Base-by-base conservation (phyloP, 179 eudicot species). In the Vitellaria paradoxa region DNA sequence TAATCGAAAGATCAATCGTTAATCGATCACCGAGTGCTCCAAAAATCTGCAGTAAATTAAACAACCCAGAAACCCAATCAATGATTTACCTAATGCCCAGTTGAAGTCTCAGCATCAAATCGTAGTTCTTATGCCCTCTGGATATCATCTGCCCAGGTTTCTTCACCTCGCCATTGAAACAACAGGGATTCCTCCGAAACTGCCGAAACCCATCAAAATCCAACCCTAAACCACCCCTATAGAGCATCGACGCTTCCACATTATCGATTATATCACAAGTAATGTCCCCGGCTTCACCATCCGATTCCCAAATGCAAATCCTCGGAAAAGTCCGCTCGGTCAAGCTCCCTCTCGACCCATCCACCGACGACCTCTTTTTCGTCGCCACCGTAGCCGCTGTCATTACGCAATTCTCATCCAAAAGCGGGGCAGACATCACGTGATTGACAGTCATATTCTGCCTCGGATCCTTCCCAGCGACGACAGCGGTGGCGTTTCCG, bases 31-130 rank as follows among this genome's bases (percentile, higher is more conserved):
- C 52, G 5, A 13, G 52, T 57, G 53, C 13, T 24, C 9, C 11
- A 13, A 69, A 23, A 68, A 46, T 37, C 13, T n/a, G 72, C n/a
- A 15, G 9, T 21, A 17, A 70, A 72, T 30, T 63, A 70, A 24
- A 15, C 66, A 55, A 65, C 45, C 55, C 45, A 30, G 1, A 70
- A 20, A 64, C 67, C 45, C 60, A 79, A 65, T 26, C 2, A n/a
- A 21, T 5, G 11, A 50, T n/a, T 61, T 87, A 96, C 98, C 99
- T 90, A 30, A 96, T 89, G 37, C 99, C 99, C 79, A 91, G 59
- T 77, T 96, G 99, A 80, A 96, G 94, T 89, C 92, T 93, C 52
- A 96, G 97, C 99, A 96, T 96, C 84, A 96, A 79, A 73, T 91
- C 97, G 65, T 96, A 96, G 73, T 96, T 88, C 90, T 91, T 96